Base-by-base conservation (phyloP, 352 stramenopile species). In the Aphanomyces stellatus region DNA sequence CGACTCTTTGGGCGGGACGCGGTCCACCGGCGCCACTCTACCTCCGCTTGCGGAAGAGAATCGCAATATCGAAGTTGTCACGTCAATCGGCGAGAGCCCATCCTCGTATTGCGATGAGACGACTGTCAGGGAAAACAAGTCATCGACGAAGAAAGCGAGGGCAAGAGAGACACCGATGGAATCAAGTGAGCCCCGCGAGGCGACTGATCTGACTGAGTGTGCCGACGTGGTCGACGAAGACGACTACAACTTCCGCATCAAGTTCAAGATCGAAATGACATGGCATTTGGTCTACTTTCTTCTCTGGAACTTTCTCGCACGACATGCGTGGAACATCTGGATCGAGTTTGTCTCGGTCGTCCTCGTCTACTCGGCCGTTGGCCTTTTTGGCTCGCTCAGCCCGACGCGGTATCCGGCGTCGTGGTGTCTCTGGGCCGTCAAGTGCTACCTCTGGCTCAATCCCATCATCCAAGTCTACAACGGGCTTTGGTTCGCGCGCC, bases 401-500 rank as follows among this genome's bases (percentile, higher is more conserved):
- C 49, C 49, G 13, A 40, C 19, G 3, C 49, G 49, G 25, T 57
- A 57, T 30, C 49, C 49, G 7, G 49, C 49, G 25, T 57, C 49
- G 5, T 57, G 49, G 49, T 57, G 49, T 24, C 49, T 57, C 49
- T 57, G 49, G 49, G 30, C 49, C 27, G 49, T 57, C 17, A 22
- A 30, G 1, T 57, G 49, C 49, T 57, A 57, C 30, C 25, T 57
- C 30, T 57, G 49, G 49, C 4, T 57, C 7, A 57, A 57, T 34
- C 49, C 49, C 25, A 7, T 57, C 49, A 34, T 57, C 17, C 49
- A 57, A 57, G 49, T 57, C 13, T 57, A 57, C 49, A 57, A 57
- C 4, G 49, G 17, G 5, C 49, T 57, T 30, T 57, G 49, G 49
- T n/a, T 57, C 25, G 30, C 19, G 7, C 49, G 49, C 49, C 25